These are phyloP conservation scores for Aspergillus hiratsukae DNA, from an alignment of 2,329 filamentous ascomycete species.

Conservation along the genomic window DNA sequence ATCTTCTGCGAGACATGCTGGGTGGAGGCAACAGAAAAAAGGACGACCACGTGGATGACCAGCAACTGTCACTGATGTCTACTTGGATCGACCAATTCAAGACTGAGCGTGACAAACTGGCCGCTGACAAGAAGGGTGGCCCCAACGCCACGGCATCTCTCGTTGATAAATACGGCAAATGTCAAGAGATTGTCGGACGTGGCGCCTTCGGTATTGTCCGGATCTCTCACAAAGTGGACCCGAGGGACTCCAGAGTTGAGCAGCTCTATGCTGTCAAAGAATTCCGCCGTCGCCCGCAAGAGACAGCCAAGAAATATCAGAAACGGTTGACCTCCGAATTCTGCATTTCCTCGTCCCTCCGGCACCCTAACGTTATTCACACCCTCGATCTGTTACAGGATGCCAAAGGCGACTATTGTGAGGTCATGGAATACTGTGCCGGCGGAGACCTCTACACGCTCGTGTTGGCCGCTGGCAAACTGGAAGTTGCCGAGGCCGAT, in stretches of 20 bases:
- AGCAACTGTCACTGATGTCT: constrained; percentile 87
- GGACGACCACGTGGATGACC: constrained; percentile 54
- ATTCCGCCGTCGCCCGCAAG: constrained; percentile 88
- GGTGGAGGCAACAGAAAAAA: constrained; percentile 71
- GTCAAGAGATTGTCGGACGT: constrained; percentile 91
- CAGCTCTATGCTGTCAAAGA: constrained; percentile 97
- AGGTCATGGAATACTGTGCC: constrained; percentile 99
- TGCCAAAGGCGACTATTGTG: constrained; percentile 94
- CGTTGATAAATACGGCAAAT: constrained; percentile 97
- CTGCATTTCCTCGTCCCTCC: constrained; percentile 93
- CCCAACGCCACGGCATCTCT: constrained; percentile 72
- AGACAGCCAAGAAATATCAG: constrained; percentile 96
- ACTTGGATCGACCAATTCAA: constrained; percentile 94
- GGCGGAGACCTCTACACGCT: constrained; percentile 94
- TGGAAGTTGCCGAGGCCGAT: constrained; percentile 85
- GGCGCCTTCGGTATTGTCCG: constrained; percentile 96
- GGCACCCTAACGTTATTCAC: constrained; percentile 96
- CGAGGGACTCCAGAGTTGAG: constrained; percentile 70
- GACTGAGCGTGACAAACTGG: constrained; percentile 73
- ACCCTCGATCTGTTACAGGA: constrained; percentile 94
- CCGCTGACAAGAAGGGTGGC: constrained; percentile 70
- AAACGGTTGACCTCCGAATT: constrained; percentile 96
- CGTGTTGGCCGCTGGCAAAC: constrained; percentile 82
- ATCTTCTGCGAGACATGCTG: constrained; percentile 83
- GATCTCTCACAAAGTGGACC: constrained; percentile 92